Percentiles rank a stretch among this genome's conserved stretches.
These are phyloP conservation scores for Echeveria elegans DNA, from an alignment of 164 flowering plant genomes.

Conservation along the genomic window DNA sequence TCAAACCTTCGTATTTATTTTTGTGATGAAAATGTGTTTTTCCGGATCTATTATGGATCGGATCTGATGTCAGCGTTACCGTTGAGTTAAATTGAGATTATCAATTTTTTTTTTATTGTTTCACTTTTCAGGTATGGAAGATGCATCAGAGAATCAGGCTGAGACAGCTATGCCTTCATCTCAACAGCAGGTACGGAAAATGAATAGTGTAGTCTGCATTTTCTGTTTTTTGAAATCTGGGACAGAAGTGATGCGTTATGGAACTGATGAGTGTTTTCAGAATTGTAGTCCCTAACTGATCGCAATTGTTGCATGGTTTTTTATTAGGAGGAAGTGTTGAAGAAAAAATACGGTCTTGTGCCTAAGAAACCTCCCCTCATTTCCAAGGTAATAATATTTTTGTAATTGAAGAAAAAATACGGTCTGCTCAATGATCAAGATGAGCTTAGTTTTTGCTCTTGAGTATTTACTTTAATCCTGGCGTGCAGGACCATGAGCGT, in stretches of 20 bases:
- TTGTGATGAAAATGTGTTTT: too few relatives aligned
- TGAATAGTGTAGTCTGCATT: too few relatives aligned
- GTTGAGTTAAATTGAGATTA: neutral
- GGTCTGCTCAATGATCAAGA: too few relatives aligned
- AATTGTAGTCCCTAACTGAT: neutral
- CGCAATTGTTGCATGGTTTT: neutral
- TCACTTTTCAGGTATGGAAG: neutral
- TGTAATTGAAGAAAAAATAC: too few relatives aligned
- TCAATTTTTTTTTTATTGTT: neutral
- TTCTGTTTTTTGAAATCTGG: neutral
- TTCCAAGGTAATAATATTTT: neutral
- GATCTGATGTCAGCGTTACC: neutral
- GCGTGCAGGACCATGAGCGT: conserved; percentile 64
- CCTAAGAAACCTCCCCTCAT: conserved; percentile 10
- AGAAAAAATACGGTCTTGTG: conserved; percentile 9
- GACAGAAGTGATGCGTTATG: too few relatives aligned
- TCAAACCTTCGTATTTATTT: too few relatives aligned
- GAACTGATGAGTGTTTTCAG: too few relatives aligned
- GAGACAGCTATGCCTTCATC: conserved; percentile 1
- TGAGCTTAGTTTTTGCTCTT: neutral
- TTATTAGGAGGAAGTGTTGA: conserved; percentile 7
- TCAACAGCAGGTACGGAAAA: neutral
- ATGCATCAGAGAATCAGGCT: neutral
- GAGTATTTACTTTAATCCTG: neutral
- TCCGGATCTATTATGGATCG: neutral